Evolutionary conservation across 371 early-diverging fungal species (phyloP).

Genomic region (Catenaria anguillulae): DNA sequence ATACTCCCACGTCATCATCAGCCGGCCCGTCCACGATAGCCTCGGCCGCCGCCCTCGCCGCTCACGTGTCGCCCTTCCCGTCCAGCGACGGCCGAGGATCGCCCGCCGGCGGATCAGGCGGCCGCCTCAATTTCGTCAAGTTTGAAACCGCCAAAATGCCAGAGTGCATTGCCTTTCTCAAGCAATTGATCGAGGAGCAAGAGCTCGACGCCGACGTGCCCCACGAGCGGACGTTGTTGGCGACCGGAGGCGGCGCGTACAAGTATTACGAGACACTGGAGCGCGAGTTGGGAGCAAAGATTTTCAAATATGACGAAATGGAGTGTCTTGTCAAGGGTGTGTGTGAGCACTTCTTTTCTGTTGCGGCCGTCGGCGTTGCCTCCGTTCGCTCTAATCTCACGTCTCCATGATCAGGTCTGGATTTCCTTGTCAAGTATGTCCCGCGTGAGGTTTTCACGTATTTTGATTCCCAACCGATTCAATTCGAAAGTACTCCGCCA

Average conservation of each 20-base stretch:
- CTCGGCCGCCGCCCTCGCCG: too few species aligned
- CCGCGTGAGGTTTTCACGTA: slow-evolving; percentile 94
- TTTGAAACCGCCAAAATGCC: slow-evolving; percentile 87
- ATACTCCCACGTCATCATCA: too few species aligned
- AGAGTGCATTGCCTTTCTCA: slow-evolving; percentile 70
- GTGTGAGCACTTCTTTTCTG: too few species aligned
- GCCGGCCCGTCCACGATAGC: too few species aligned
- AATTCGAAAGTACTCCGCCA: slow-evolving; percentile 53
- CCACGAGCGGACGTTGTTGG: not conserved
- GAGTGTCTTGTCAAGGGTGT: slow-evolving; percentile 5
- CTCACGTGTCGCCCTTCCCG: too few species aligned
- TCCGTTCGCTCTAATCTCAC: too few species aligned
- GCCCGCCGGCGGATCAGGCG: too few species aligned
- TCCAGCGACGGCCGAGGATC: too few species aligned
- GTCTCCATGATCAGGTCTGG: too few species aligned
- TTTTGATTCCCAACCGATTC: slow-evolving; percentile 55
- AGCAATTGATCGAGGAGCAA: slow-evolving; percentile 38
- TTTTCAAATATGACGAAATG: slow-evolving; percentile 5
- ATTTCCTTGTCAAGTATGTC: slow-evolving; percentile 81
- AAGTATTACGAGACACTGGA: slow-evolving; percentile 3
- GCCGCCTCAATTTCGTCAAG: slow-evolving; percentile 79
- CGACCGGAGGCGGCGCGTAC: slow-evolving; percentile 11
- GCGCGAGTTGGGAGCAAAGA: slow-evolving; percentile 1
- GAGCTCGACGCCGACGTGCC: not conserved
- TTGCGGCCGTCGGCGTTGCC: too few species aligned